These are phyloP conservation scores for Cajanus cajan DNA, from an alignment of 306 rosid genomes.

Conservation along the genomic window DNA sequence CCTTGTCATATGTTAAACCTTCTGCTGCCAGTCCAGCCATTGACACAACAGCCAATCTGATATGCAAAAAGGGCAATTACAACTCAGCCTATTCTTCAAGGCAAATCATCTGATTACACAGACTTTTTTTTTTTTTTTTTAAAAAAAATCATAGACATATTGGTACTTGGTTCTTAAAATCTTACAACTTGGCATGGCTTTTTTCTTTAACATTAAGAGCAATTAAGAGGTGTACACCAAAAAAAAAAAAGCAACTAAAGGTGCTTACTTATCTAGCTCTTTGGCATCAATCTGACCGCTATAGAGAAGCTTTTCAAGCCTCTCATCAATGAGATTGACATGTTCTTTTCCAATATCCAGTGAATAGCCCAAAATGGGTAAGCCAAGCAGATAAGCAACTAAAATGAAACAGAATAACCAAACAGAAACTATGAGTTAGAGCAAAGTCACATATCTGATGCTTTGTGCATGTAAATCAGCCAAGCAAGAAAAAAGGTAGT, in stretches of 20 bases:
- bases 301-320: constrained; percentile 79
- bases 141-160: background rate
- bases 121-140: background rate
- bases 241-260: constrained; percentile 16
- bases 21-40: constrained; percentile 95
- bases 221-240: too few relatives aligned
- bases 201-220: background rate
- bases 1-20: constrained; percentile 88
- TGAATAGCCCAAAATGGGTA: constrained; percentile 80
- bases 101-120: background rate
- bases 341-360: constrained; percentile 95
- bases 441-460: constrained; percentile 7
- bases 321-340: constrained; percentile 87
- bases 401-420: constrained; percentile 26
- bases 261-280: constrained; percentile 72
- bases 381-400: constrained; percentile 87
- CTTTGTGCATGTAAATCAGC: background rate
- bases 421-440: constrained; percentile 6
- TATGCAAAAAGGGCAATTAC: background rate
- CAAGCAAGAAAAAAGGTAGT: background rate
- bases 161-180: constrained; percentile 3
- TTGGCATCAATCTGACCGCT: constrained; percentile 88
- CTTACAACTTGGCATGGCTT: background rate
- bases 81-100: background rate
- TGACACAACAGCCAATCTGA: constrained; percentile 87